A percentile compares a stretch with the other conserved stretches of the same genome.
These are phyloP conservation scores for Lepiota venenata DNA, from an alignment of 768 basidiomycete genomes.

Conservation along the genomic window DNA sequence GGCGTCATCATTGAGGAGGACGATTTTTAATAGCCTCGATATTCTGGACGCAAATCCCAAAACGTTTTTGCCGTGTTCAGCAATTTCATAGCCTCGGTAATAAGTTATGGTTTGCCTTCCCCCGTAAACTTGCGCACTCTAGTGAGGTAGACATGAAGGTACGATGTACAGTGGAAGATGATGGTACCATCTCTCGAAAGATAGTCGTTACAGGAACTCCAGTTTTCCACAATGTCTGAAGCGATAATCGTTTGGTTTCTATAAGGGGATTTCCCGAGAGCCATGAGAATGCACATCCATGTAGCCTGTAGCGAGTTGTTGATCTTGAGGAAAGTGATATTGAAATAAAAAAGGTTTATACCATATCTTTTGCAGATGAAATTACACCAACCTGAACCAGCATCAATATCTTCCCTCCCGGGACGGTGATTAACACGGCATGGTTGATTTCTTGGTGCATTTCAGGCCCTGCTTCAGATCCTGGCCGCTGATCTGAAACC, in stretches of 20 bases:
- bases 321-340: not conserved
- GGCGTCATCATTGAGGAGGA: constrained; percentile 37
- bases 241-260: constrained; percentile 35
- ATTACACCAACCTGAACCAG: constrained; percentile 39
- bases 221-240: constrained; percentile 25
- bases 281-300: constrained; percentile 38
- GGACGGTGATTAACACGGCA: constrained; percentile 37
- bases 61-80: constrained; percentile 40
- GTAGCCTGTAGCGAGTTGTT: constrained; percentile 14
- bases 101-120: constrained; percentile 34
- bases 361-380: constrained; percentile 37
- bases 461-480: constrained; percentile 25
- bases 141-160: not conserved
- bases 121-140: constrained; percentile 38
- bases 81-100: constrained; percentile 36
- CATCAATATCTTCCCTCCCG: constrained; percentile 34
- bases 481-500: constrained; percentile 30
- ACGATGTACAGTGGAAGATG: not conserved
- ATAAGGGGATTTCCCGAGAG: constrained; percentile 33
- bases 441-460: constrained; percentile 29
- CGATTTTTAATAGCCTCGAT: constrained; percentile 28
- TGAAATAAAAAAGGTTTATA: constrained; percentile 11
- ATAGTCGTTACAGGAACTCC: constrained; percentile 29
- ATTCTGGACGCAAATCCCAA: constrained; percentile 31
- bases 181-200: constrained; percentile 31